Base-by-base conservation (phyloP, 768 basidiomycete species). In the Tulasnella sp. region DNA sequence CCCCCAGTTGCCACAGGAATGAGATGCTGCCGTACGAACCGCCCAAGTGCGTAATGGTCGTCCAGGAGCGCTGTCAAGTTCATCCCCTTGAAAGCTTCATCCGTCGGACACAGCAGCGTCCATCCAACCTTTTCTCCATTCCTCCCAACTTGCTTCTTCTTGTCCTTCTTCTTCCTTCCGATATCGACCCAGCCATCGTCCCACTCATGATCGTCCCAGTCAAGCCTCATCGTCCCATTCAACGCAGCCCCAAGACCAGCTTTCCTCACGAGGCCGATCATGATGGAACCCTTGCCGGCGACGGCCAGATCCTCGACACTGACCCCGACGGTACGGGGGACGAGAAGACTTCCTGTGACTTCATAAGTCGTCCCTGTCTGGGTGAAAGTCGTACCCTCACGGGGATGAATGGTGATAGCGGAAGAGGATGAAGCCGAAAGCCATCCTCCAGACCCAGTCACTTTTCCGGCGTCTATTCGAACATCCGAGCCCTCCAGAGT, bases 231-330 rank as follows among this genome's bases (percentile, higher is more conserved):
- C 4, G 83, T 87, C 3, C 93, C 94, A 63, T 97, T 84, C 57
- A 97, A 72, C 38, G 96, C 72, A 92, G 93, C 97, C 38, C 85
- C 86, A 60, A 96, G 80, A 9, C 91, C 91, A 1, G 89, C 91
- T 65, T 85, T 87, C 58, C 78, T 74, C 60, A 96, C 76, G 66
- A 99, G 69, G 30, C 83, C 87, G 21, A 79, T 74, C 92, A 99
- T 97, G 2, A 87, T 96, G 30, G 78, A 82, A 44, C 84, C 89
- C 68, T 89, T 87, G 21, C 89, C 89, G 2, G 93, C 94, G 65
- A 81, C 83, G 64, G 92, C 77, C 30, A 99, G 77, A 70, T 97
- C 98, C n/a, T 82, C 88, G 30, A 93, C 74, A 3, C 84, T 92
- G 62, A 99, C 73, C 45, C 91, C 74, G 46, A 98, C 83, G 9